Evolutionary conservation across 169 alveolate species (phyloP).

Genomic region (Plasmodium falciparum): DNA sequence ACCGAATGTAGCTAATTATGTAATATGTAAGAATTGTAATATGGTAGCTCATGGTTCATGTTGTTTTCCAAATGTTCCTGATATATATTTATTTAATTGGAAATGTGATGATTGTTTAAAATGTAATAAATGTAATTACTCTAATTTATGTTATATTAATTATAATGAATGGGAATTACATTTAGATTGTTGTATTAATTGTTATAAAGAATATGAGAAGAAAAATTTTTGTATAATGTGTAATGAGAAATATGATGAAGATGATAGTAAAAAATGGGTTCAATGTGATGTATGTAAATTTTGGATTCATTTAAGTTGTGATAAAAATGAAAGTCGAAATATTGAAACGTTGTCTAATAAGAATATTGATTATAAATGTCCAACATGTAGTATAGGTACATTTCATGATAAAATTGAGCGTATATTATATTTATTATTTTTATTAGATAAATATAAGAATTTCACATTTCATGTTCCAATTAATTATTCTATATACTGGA

Average conservation of each 20-base stretch:
- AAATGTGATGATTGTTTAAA: constrained; percentile 85
- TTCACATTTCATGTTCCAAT: constrained; percentile 85
- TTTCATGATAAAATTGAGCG: constrained; percentile 78
- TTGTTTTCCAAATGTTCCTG: constrained; percentile 86
- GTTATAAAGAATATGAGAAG: constrained; percentile 82
- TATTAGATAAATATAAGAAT: constrained; percentile 79
- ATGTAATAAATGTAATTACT: constrained; percentile 85
- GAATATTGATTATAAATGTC: constrained; percentile 80
- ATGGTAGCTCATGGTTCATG: constrained; percentile 86
- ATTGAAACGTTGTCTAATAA: constrained; percentile 75
- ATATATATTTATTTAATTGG: constrained; percentile 82
- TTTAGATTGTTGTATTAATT: constrained; percentile 81
- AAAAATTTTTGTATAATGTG: constrained; percentile 85
- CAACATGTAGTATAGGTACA: constrained; percentile 80
- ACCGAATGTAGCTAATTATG: constrained; percentile 75
- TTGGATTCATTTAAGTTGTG: constrained; percentile 90
- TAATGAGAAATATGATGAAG: constrained; percentile 78
- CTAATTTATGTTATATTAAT: constrained; percentile 79
- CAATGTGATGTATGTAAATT: constrained; percentile 89
- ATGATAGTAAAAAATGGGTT: constrained; percentile 80
- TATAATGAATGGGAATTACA: constrained; percentile 86
- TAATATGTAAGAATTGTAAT: constrained; percentile 83
- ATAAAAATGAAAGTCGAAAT: constrained; percentile 78
- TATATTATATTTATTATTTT: constrained; percentile 80
- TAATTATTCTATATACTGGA: constrained; percentile 82